Conservation (phyloP, 768 basidiomycete species). For the Calocybe gangraenosa region DNA sequence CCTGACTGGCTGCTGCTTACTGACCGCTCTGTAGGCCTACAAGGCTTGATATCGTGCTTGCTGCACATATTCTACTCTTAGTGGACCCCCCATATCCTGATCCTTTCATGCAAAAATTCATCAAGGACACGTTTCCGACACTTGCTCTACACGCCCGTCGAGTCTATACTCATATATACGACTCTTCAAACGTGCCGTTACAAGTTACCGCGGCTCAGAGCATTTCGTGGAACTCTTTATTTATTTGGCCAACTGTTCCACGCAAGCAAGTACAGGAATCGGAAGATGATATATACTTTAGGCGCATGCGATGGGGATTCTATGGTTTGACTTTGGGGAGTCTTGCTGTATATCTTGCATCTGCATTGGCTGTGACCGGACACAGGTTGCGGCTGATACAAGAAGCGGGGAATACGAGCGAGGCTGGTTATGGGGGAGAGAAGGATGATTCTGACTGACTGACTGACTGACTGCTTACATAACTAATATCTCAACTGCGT, state of each 20-base stretch:
- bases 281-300: conserved; percentile 44
- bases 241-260: conserved; percentile 25
- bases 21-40: conserved; percentile 41
- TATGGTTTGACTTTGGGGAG: conserved; percentile 40
- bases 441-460: no score
- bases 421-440: no score
- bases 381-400: no score
- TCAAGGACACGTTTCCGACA: conserved; percentile 51
- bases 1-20: not conserved
- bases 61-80: conserved; percentile 65
- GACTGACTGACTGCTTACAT: no score
- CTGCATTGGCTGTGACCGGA: conserved; percentile 15
- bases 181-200: conserved; percentile 14
- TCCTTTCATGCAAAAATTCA: conserved; percentile 47
- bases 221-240: conserved; percentile 34
- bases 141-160: conserved; percentile 57
- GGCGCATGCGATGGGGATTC: conserved; percentile 51
- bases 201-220: conserved; percentile 11
- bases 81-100: conserved; percentile 59
- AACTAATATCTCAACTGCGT: no score
- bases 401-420: no score
- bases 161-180: conserved; percentile 31
- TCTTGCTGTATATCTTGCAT: conserved; percentile 33
- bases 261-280: conserved; percentile 18
- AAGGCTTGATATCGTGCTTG: conserved; percentile 59